phyloP scores from a whole-genome alignment of 202 grass and related monocot genomes.

The Bolboschoenoplectus hybrid region DNA sequence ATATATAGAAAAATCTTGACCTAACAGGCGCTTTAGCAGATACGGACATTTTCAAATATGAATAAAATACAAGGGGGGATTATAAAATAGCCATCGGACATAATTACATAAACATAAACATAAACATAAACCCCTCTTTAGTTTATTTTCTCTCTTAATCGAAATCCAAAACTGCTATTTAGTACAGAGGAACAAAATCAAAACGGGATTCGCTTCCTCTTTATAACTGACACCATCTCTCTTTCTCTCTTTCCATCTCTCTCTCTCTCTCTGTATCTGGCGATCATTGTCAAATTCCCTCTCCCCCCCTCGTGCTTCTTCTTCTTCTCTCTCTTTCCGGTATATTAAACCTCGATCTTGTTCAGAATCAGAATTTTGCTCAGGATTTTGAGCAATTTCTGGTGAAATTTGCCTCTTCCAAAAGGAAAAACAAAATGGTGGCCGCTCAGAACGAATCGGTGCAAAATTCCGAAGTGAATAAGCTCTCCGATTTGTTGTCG shows the following conservation, averaged over 20 bases:
- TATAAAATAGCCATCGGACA: conserved; percentile 14
- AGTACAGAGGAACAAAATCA: conserved; percentile 37
- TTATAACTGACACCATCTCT: conserved; percentile 37
- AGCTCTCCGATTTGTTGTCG: conserved; percentile 89
- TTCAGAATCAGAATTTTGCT: conserved; percentile 25
- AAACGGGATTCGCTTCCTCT: conserved; percentile 41
- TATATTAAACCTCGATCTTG: conserved; percentile 28
- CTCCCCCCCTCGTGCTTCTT: neutral
- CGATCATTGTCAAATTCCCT: conserved; percentile 24
- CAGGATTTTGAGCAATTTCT: conserved; percentile 36
- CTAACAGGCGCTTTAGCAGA: conserved; percentile 28
- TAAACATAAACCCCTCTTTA: conserved; percentile 31
- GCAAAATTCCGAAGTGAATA: conserved; percentile 84
- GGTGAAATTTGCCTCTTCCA: neutral
- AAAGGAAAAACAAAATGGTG: conserved; percentile 15
- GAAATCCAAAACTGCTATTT: conserved; percentile 38
- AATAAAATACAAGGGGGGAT: conserved; percentile 26
- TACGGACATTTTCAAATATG: conserved; percentile 1
- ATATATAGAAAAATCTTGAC: conserved; percentile 31
- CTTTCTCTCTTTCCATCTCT: neutral
- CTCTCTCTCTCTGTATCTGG: neutral
- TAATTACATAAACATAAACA: conserved; percentile 14
- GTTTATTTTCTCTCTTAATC: conserved; percentile 30
- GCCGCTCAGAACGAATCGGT: conserved; percentile 53
- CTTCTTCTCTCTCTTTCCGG: neutral